Conservation (phyloP, 176 grass and related monocot species). For the Oryza brachyantha region DNA sequence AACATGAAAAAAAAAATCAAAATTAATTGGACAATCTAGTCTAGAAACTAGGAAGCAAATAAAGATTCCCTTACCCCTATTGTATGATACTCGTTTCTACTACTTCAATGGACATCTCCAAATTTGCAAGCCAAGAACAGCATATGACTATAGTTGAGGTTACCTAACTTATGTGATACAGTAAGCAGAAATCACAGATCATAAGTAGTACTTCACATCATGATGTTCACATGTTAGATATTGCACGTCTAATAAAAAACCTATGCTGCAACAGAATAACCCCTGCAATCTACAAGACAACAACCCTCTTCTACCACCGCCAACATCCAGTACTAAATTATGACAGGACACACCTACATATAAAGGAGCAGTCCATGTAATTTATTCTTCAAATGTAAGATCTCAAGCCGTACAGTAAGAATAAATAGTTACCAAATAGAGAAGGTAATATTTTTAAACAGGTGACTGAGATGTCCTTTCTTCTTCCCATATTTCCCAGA, state of each 20-base stretch:
- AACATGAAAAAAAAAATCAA: background rate
- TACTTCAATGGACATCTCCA: conserved; percentile 7
- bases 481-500: conserved; percentile 64
- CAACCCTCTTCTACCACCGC: background rate
- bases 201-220: background rate
- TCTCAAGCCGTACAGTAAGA: background rate
- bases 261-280: background rate
- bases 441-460: conserved; percentile 70
- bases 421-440: conserved; percentile 46
- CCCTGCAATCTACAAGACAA: background rate
- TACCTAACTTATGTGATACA: background rate
- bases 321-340: background rate
- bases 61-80: background rate
- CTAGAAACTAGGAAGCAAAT: background rate
- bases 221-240: conserved; percentile 13
- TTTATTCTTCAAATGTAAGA: background rate
- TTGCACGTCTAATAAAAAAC: background rate
- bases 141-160: conserved; percentile 10
- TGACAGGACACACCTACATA: background rate
- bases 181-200: background rate
- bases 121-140: background rate
- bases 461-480: conserved; percentile 68
- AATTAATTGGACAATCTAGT: background rate
- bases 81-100: background rate
- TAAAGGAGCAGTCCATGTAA: background rate